Evolutionary conservation across 495 filamentous ascomycete species (phyloP).

Genomic region (Pseudevernia furfuracea): DNA sequence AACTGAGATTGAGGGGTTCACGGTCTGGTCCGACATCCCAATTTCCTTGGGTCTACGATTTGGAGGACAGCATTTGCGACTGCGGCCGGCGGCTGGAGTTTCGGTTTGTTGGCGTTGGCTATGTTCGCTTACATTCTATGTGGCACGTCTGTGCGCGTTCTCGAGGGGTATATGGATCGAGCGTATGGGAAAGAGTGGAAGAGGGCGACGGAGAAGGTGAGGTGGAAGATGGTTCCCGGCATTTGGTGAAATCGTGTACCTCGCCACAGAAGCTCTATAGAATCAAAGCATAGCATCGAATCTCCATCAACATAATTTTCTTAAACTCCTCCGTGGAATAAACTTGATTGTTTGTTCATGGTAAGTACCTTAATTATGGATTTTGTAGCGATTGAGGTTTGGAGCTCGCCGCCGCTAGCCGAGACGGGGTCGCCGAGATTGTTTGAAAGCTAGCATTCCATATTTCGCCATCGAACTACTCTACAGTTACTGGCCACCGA

Average conservation of each 20-base stretch:
- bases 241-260: background rate
- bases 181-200: constrained; percentile 8
- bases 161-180: background rate
- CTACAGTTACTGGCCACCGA: background rate
- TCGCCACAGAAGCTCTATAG: background rate
- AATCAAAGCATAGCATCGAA: background rate
- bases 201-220: constrained; percentile 11
- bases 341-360: background rate
- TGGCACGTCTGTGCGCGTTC: constrained; percentile 5
- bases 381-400: background rate
- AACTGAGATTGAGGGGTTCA: background rate
- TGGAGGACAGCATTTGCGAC: constrained; percentile 13
- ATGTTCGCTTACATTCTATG: constrained; percentile 8
- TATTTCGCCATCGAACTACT: background rate
- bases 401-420: constrained; percentile 1
- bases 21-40: constrained; percentile 13
- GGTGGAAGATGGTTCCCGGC: constrained; percentile 13
- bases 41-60: constrained; percentile 12
- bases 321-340: background rate
- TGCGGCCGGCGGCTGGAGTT: constrained; percentile 9
- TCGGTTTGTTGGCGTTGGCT: constrained; percentile 1
- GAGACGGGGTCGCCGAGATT: background rate
- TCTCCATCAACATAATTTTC: background rate
- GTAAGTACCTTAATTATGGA: background rate
- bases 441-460: background rate